These are phyloP conservation scores for Arctium lappa DNA, from an alignment of 129 eudicot species.

Conservation along the genomic window DNA sequence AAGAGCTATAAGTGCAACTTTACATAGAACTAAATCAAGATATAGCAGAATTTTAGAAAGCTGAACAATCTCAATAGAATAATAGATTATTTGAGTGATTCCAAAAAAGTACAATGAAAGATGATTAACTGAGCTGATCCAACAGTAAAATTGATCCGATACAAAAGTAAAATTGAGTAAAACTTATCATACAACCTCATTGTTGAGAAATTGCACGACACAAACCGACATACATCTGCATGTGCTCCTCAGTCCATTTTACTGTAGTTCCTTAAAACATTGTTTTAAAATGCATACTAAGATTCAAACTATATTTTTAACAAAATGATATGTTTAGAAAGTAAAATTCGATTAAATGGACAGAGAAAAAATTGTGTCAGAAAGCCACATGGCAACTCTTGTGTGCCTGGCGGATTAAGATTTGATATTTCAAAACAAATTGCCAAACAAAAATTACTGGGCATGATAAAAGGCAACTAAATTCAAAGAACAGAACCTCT, in stretches of 20 bases:
- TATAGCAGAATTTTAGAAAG: background rate
- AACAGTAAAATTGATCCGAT: background rate
- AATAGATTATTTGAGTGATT: background rate
- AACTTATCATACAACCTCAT: background rate
- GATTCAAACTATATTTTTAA: background rate
- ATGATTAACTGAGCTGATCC: background rate
- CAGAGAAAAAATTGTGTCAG: background rate
- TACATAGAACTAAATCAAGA: conserved; percentile 4
- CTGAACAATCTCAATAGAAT: background rate
- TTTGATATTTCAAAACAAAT: background rate
- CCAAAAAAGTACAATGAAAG: background rate
- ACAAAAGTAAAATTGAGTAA: background rate
- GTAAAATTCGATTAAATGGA: background rate
- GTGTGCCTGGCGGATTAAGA: background rate
- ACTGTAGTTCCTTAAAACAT: background rate
- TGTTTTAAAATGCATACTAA: background rate
- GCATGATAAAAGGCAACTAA: background rate
- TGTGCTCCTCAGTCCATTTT: no score
- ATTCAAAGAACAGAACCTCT: conserved; percentile 55
- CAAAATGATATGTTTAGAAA: background rate
- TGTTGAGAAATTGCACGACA: background rate
- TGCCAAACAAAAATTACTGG: background rate
- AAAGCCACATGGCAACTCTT: background rate
- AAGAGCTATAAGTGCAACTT: background rate
- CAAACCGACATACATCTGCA: background rate